These are phyloP conservation scores for Magnolia sinica DNA, from an alignment of 164 flowering plant species.

Conservation along the genomic window DNA sequence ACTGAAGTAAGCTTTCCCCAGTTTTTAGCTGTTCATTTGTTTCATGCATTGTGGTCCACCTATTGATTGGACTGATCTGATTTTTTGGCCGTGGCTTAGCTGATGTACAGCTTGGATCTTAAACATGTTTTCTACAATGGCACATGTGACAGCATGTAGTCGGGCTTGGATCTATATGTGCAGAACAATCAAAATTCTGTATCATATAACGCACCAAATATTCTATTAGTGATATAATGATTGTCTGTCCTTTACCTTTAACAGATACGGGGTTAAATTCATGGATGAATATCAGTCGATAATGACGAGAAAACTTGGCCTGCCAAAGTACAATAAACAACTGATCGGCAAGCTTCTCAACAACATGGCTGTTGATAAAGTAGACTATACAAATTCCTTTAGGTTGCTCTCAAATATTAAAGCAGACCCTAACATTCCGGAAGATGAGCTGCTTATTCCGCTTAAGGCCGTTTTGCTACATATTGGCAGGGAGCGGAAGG, in stretches of 20 bases:
- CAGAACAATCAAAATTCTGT: no score
- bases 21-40: no score
- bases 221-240: background rate
- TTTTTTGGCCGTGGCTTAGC: no score
- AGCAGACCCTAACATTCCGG: slow-evolving; percentile 59
- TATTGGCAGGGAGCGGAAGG: slow-evolving; percentile 89
- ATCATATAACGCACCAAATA: no score
- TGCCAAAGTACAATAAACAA: slow-evolving; percentile 86
- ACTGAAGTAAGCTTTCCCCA: no score
- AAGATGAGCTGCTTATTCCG: slow-evolving; percentile 68
- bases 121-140: no score
- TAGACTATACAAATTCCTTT: slow-evolving; percentile 95
- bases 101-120: no score
- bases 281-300: slow-evolving; percentile 97
- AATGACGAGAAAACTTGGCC: slow-evolving; percentile 84
- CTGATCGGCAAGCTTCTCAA: slow-evolving; percentile 67
- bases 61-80: no score
- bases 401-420: slow-evolving; percentile 80
- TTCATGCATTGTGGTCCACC: no score
- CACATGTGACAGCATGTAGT: no score
- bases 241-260: slow-evolving; percentile 7
- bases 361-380: slow-evolving; percentile 45
- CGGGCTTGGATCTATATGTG: no score
- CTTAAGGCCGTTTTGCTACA: slow-evolving; percentile 87
- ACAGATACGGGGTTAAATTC: slow-evolving; percentile 89